Evolutionary conservation across 139 green algal genomes (phyloP).

Genomic region (Spirogloea muscicola): DNA sequence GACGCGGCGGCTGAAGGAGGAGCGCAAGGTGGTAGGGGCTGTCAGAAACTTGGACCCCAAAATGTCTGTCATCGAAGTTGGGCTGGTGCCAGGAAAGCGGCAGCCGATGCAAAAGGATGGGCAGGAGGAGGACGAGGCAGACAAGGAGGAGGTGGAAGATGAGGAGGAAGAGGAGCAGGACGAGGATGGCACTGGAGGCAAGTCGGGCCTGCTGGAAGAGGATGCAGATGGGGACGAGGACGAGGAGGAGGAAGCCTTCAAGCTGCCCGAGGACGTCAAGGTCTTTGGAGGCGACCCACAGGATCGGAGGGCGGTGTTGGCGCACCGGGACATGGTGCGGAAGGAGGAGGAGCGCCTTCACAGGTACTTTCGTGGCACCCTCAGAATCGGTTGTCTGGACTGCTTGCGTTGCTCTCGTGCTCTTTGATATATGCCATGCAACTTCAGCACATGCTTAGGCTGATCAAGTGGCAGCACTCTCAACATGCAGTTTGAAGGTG

Average conservation of each 20-base stretch:
- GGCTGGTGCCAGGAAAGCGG: not conserved
- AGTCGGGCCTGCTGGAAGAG: not conserved
- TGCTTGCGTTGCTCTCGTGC: no score
- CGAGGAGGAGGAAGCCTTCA: constrained; percentile 29
- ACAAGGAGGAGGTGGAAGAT: constrained; percentile 3
- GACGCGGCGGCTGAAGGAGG: not conserved
- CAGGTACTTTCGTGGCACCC: no score
- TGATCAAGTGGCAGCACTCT: no score
- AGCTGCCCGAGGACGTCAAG: constrained; percentile 29
- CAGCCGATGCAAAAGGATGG: not conserved
- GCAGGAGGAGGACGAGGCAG: not conserved
- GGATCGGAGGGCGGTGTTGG: constrained; percentile 30
- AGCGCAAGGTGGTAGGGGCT: not conserved
- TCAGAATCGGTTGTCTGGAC: not conserved
- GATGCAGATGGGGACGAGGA: constrained; percentile 6
- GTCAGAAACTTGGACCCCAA: not conserved
- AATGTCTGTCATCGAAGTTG: no score
- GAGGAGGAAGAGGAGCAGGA: constrained; percentile 3
- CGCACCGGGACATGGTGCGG: constrained; percentile 29
- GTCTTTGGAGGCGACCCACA: constrained; percentile 30
- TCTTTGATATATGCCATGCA: no score
- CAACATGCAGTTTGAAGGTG: constrained; percentile 22
- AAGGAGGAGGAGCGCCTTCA: constrained; percentile 37
- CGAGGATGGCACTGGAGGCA: not conserved
- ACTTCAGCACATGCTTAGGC: no score